Evolutionary conservation across 352 stramenopile species (phyloP).

Genomic region (Phytopythium montanum): DNA sequence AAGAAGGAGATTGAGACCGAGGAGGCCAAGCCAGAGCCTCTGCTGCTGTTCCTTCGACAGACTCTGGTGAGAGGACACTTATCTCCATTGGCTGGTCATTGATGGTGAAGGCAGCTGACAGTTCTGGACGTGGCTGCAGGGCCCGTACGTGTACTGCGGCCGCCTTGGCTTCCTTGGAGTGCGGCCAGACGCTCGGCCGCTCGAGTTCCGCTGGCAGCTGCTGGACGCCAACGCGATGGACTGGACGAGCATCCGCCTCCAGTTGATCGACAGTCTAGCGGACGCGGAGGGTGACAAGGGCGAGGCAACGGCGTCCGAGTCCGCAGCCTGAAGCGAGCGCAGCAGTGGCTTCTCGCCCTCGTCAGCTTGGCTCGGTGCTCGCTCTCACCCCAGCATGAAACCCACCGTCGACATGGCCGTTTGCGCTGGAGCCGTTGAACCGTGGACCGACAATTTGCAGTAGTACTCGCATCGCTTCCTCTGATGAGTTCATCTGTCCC

Average conservation of each 20-base stretch:
- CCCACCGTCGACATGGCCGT: too few relatives aligned
- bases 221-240: conserved; percentile 32
- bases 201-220: conserved; percentile 72
- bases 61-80: conserved; percentile 18
- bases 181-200: conserved; percentile 16
- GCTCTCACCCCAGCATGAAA: too few relatives aligned
- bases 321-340: background rate
- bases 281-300: background rate
- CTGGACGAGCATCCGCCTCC: conserved; percentile 9
- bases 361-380: too few relatives aligned
- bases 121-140: conserved; percentile 1
- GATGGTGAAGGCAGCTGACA: background rate
- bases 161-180: conserved; percentile 51
- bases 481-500: too few relatives aligned
- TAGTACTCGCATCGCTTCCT: too few relatives aligned
- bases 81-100: background rate
- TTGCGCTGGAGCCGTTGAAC: too few relatives aligned
- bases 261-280: background rate
- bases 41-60: conserved; percentile 58
- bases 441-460: too few relatives aligned
- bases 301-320: background rate
- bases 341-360: too few relatives aligned
- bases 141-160: conserved; percentile 67
- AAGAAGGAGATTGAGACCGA: background rate
- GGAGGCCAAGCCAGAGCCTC: conserved; percentile 10